Base-by-base conservation (phyloP, 345 rosid species). In the Sisymbrium altissimum region DNA sequence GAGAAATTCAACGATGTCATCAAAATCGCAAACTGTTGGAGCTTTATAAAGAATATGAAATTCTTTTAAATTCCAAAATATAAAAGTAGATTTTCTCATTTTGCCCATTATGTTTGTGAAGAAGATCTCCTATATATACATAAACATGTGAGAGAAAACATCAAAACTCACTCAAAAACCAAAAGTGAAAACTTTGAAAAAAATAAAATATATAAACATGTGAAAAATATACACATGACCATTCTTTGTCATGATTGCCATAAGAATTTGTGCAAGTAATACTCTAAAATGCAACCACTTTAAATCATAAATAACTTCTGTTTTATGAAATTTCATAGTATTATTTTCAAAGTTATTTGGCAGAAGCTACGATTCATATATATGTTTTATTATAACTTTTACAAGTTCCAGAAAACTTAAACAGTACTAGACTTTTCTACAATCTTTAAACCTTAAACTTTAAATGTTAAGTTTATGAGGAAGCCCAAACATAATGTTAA, bases 1-100 rank as follows among this genome's bases (percentile, higher is more conserved):
- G 15, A 72, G 69, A 13, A 72, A 62, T 2, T 17, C 35, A 40
- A 25, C 63, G 0, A 62, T 60, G 17, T 72, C 33, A n/a, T 17
- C 52, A 13, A 63, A 43, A 40, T 0, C 29, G 41, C 69, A 63
- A 52, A 6, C 2, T 23, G 69, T 52, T 63, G 76, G 76, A 52
- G 45, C 35, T 32, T 41, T 40, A 5, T 62, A 40, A 5, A 8
- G 2, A 19, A 62, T 52, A 6, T 55, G 10, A 3, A 72, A 30
- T 5, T 53, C 1, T 50, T 0, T 9, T 12, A 72, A 52, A 25
- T 63, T 71, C n/a, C 12, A 3, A 58, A 70, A 71, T 0, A 2
- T 6, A 41, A 36, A 49, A 15, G 0, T 1, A 2, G 14, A 9
- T 11, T 6, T 38, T 60, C 19, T 3, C 6, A 48, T 0, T 29